Evolutionary conservation across 208 protist species (phyloP).

Genomic region (Porcisia deanei): DNA sequence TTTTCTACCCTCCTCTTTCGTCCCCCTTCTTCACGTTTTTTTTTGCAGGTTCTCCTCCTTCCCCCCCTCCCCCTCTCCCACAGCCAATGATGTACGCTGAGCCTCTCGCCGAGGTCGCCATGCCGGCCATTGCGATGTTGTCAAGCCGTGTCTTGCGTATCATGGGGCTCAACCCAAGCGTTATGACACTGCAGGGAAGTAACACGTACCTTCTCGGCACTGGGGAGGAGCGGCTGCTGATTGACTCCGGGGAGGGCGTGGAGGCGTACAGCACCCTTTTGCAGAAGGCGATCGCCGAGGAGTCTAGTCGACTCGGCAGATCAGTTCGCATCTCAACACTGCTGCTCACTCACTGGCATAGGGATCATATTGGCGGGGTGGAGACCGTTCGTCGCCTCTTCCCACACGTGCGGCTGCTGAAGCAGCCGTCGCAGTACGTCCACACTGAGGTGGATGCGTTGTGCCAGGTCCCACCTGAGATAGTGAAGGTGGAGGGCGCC

Average conservation of each 20-base stretch:
- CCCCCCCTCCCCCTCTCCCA: background rate
- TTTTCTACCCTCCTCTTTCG: background rate
- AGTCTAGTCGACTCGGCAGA: constrained; percentile 30
- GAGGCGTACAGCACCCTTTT: constrained; percentile 42
- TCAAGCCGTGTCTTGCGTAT: constrained; percentile 50
- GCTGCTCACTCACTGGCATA: constrained; percentile 73
- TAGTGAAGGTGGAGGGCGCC: constrained; percentile 45
- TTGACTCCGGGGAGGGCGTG: constrained; percentile 66
- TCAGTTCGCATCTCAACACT: constrained; percentile 47
- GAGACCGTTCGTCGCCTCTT: constrained; percentile 37
- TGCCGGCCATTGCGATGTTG: constrained; percentile 39
- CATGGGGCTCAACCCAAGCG: constrained; percentile 69
- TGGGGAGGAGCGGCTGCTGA: constrained; percentile 42
- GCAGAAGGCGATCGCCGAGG: constrained; percentile 26
- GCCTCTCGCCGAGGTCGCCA: constrained; percentile 9
- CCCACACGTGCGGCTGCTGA: constrained; percentile 49
- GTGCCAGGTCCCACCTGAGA: constrained; percentile 25
- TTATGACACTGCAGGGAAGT: constrained; percentile 70
- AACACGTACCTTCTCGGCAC: constrained; percentile 79
- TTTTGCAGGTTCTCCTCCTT: background rate
- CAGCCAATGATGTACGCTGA: constrained; percentile 1
- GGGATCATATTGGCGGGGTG: constrained; percentile 69
- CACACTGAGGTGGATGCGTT: constrained; percentile 29
- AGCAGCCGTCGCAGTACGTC: constrained; percentile 39
- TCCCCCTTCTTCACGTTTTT: background rate